Evolutionary conservation across 352 stramenopile genomes (phyloP), one percentile per base, ranked within the genome.

Genomic region (Phytophthora tentaculata): DNA sequence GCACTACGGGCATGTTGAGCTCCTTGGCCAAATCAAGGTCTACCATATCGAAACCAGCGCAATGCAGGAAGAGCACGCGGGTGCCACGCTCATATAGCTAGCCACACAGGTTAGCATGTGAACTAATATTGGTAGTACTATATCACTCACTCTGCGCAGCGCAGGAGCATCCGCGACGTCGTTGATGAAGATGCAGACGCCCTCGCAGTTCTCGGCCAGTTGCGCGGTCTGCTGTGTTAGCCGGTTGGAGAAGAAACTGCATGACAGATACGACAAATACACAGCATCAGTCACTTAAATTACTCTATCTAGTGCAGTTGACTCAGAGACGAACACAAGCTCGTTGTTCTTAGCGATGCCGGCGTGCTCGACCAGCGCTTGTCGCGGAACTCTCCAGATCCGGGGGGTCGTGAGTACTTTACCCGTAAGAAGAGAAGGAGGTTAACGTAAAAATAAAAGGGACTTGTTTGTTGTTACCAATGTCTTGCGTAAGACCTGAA

Each of bases 161-260:
- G 79, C 5, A 96, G 74, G 20, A 77, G 71, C 81, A 54, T 95
- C 77, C 3, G 88, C 87, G 7, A 77, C 79, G 69, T 97, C 90
- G 62, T 96, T 97, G 47, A 97, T 88, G 65, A 96, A 97, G 55
- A 95, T 89, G 32, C 88, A 81, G 24, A 91, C 82, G 32, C 48
- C 83, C 45, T 95, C 84, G 48, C 74, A 91, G 2, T 76, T 74
- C 7, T 81, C 64, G 0, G 86, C 83, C 28, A 95, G 73, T 43
- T 80, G 76, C 69, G 19, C 49, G 58, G 56, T 77, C 81, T 84
- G 69, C 22, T 73, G 64, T 35, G 62, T 88, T 16, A 92, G 61
- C 47, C 81, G 81, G 61, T 81, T 82, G 29, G 74, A 66, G 54
- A 89, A 89, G 73, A 89, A 91, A 10, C 79, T 88, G 39, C 24